Conservation (phyloP, 2,329 filamentous ascomycete species). For the Nigrograna mackinnonii region DNA sequence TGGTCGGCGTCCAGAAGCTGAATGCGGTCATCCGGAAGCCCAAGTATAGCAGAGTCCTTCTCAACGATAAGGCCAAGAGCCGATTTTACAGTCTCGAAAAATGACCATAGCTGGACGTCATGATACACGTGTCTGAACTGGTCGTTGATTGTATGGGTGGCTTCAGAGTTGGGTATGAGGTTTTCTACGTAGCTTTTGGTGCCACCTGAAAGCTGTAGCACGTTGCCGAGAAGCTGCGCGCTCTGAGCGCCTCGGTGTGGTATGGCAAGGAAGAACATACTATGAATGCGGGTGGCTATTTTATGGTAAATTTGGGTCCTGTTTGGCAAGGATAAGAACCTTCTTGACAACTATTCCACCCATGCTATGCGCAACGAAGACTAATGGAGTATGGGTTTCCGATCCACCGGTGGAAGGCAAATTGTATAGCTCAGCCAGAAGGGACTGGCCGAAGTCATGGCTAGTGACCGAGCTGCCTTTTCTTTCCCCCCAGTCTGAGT, state of each 20-base stretch:
- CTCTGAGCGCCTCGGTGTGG: too few species aligned
- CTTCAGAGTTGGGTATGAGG: slow-evolving; percentile 24
- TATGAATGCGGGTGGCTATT: too few species aligned
- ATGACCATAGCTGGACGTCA: slow-evolving; percentile 32
- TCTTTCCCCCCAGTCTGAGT: slow-evolving; percentile 5
- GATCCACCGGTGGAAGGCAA: background rate
- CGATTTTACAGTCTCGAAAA: slow-evolving; percentile 36
- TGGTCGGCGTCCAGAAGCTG: slow-evolving; percentile 36
- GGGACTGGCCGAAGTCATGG: slow-evolving; percentile 33
- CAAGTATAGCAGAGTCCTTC: slow-evolving; percentile 31
- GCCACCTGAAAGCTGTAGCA: too few species aligned
- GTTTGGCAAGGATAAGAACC: too few species aligned
- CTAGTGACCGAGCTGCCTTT: slow-evolving; percentile 22
- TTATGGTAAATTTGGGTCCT: too few species aligned
- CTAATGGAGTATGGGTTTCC: slow-evolving; percentile 17
- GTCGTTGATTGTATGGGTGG: slow-evolving; percentile 37
- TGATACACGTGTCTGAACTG: slow-evolving; percentile 30
- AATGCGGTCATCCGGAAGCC: slow-evolving; percentile 27
- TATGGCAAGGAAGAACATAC: too few species aligned
- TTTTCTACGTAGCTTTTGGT: too few species aligned
- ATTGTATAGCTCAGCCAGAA: slow-evolving; percentile 27
- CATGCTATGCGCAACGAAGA: slow-evolving; percentile 38
- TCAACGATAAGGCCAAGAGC: slow-evolving; percentile 37
- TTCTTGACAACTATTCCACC: slow-evolving; percentile 39
- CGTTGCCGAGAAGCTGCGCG: too few species aligned